phyloP scores from a whole-genome alignment of 345 rosid species.

The Iberis pinnata region DNA sequence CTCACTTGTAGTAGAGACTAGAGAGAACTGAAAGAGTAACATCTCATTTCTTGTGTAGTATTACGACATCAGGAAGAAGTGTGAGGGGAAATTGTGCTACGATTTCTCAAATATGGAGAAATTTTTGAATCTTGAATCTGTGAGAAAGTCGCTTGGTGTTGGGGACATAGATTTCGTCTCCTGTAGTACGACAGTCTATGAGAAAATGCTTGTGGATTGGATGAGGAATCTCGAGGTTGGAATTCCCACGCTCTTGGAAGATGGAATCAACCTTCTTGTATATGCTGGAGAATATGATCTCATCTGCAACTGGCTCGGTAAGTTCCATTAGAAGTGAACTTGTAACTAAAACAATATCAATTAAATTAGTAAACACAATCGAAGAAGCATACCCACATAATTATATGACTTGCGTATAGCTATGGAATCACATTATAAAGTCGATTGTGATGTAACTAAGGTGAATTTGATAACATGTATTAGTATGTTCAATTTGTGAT shows the following conservation, averaged over 20 bases:
- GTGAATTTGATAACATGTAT: no score
- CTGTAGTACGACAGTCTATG: conserved; percentile 75
- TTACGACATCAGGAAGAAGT: conserved; percentile 89
- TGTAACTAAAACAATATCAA: no score
- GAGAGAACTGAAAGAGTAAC: no score
- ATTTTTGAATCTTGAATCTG: conserved; percentile 60
- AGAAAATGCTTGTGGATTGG: conserved; percentile 89
- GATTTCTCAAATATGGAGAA: conserved; percentile 99
- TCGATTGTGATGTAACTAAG: no score
- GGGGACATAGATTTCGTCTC: conserved; percentile 82
- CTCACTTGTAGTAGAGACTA: no score
- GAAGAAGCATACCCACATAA: no score
- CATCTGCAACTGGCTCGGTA: conserved; percentile 99
- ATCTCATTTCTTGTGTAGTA: conserved; percentile 44
- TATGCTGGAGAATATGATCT: conserved; percentile 99
- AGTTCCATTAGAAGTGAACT: no score
- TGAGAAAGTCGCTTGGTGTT: conserved; percentile 76
- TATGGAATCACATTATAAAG: no score
- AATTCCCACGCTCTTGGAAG: conserved; percentile 88
- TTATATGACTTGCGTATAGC: no score
- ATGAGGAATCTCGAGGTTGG: conserved; percentile 95
- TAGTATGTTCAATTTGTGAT: no score
- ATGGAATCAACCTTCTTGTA: conserved; percentile 80
- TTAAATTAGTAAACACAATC: no score
- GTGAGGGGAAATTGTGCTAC: conserved; percentile 83